Base-by-base conservation (phyloP, 2,329 filamentous ascomycete species). In the Colletotrichum musicola region DNA sequence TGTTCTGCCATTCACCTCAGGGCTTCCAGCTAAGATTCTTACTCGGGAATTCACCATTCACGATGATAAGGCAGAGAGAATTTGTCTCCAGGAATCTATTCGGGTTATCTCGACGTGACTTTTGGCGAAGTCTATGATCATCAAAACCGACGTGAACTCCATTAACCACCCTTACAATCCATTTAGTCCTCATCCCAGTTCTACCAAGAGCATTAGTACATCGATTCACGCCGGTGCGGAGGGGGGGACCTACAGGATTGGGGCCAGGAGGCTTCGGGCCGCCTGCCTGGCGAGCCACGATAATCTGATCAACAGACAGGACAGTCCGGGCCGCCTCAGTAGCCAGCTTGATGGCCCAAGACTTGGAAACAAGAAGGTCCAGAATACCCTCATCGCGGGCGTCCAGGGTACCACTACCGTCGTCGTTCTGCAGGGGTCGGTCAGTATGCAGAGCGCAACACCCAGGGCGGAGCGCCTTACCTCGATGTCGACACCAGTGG, bases 221-320 rank as follows among this genome's bases (percentile, higher is more conserved):
- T 27, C n/a, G 25, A 35, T 13, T 16, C 44, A 20, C 49, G 30
- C 2, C 9, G 30, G 6, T 35, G 30, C 30, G 30, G 30, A 42
- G 3, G 13, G 18, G 47, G 2, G 20, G 22, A 81, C 85, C 77
- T 77, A 87, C 85, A 53, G 95, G 92, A 83, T 98, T 98, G 74
- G 94, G 96, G 54, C 93, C 95, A 35, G 96, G 96, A 64, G 95
- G 95, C 88, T 99, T 99, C 22, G 97, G 96, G 44, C 96, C 96
- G 77, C 96, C 96, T 55, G 97, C 96, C 84, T 98, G 96, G 83
- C 95, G 90, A 71, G 97, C 95, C 66, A 99, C 96, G 78, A 99
- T 99, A 78, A 99, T 99, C 84, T 99, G 97, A 82, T 99, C 96
- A 46, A 99, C 96, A 55, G 94, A 97, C 72, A 99, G 85, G 35